Base-by-base conservation (phyloP, 75 land plant species). In the Azolla pinnata region DNA sequence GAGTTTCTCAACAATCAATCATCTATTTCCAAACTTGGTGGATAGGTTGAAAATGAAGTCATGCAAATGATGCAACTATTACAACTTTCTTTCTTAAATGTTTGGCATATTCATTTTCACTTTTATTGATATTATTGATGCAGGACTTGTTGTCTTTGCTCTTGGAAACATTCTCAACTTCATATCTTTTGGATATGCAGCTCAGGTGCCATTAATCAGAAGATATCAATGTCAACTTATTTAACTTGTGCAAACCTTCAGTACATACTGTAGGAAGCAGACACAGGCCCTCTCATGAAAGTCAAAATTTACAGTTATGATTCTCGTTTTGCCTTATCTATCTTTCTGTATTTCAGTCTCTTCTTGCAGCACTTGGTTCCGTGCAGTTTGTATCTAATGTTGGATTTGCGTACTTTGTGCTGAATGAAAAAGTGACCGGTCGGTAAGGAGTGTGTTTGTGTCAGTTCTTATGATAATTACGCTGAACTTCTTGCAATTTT, bases 161-260 rank as follows among this genome's bases (percentile, higher is more conserved):
- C 20, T 90, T 44, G 99, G 99, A 25, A 89, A 95, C 66, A 78
- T 84, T 66, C 86, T 95, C 40, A 95, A 95, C 60, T 95, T 95
- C 67, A 69, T 95, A 54, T 95, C 99, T 9, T 95, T 95, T 64
- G 99, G 92, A 58, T 95, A 89, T 81, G 99, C 99, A 52, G 99
- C 99, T 19, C 99, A 95, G 96, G 99, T 90, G 16, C 24, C 18
- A 14, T 18, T 18, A 46, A 46, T 46, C 2, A 14, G n/a, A 46
- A 14, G 21, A 3, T 2, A 46, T 46, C 14, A 18, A 2, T 14
- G 49, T 2, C n/a, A 23, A 46, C 21, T 17, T 46, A 17, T 46
- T 46, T 38, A 14, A 38, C 14, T 38, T 14, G n/a, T n/a, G n/a
- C n/a, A n/a, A n/a, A n/a, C n/a, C n/a, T n/a, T n/a, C n/a, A n/a